These are phyloP conservation scores for Physaria fendleri DNA, from an alignment of 345 rosid genomes.

Conservation along the genomic window DNA sequence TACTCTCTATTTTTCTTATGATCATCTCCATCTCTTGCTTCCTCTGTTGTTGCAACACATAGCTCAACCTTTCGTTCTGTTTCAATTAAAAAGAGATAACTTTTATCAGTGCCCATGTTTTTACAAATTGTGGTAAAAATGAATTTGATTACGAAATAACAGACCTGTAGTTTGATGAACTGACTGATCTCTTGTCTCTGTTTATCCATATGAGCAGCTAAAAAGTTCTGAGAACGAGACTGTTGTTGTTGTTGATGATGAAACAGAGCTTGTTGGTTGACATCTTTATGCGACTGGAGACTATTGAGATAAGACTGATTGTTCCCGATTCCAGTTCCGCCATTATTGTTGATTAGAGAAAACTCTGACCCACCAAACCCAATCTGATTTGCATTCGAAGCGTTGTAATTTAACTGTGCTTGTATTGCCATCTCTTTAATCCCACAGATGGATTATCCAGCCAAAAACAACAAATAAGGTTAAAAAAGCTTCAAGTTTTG, in stretches of 20 bases:
- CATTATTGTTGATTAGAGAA: slow-evolving; percentile 37
- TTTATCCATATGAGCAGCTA: slow-evolving; percentile 34
- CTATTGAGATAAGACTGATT: slow-evolving; percentile 12
- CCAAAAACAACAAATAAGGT: background rate
- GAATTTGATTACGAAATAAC: background rate
- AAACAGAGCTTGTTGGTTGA: slow-evolving; percentile 34
- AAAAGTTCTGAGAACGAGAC: slow-evolving; percentile 9
- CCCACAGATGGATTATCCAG: background rate
- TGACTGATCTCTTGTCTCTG: slow-evolving; percentile 61
- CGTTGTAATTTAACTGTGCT: slow-evolving; percentile 49
- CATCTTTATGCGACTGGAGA: slow-evolving; percentile 28
- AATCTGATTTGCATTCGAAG: slow-evolving; percentile 15
- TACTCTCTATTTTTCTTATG: too few relatives aligned
- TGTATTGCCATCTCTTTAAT: slow-evolving; percentile 52
- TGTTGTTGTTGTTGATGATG: slow-evolving; percentile 11
- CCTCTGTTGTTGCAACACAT: too few relatives aligned
- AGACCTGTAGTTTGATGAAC: slow-evolving; percentile 60
- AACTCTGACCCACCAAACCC: slow-evolving; percentile 39
- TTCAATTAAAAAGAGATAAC: too few relatives aligned
- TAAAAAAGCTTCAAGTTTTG: slow-evolving; percentile 3
- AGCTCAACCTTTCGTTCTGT: too few relatives aligned
- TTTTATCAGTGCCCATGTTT: too few relatives aligned
- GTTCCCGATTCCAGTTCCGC: slow-evolving; percentile 31
- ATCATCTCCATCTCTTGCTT: too few relatives aligned
- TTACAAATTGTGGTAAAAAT: background rate